These are phyloP conservation scores for Santalum album DNA, from an alignment of 164 flowering plant species.

Conservation along the genomic window DNA sequence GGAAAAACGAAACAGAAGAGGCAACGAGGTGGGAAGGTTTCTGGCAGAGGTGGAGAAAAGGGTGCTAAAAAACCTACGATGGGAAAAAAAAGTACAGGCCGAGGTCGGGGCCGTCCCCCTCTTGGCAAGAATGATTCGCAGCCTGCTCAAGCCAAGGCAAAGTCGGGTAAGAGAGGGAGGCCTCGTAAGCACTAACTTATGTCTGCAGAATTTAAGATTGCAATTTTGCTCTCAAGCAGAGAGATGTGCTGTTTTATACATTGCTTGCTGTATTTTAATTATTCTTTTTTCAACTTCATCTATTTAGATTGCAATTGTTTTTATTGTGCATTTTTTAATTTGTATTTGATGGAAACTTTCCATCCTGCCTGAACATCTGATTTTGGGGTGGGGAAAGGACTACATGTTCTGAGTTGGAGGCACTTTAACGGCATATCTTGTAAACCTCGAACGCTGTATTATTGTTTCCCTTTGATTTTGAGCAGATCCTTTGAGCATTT, in stretches of 20 bases:
- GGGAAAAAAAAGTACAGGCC: slow-evolving; percentile 29
- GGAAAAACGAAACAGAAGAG: slow-evolving; percentile 26
- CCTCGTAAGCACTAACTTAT: slow-evolving; percentile 38
- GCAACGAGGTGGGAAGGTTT: slow-evolving; percentile 34
- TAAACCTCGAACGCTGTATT: no score
- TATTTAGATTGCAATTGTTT: no score
- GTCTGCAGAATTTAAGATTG: neutral
- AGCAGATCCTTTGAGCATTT: no score
- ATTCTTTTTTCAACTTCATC: no score
- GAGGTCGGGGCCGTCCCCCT: slow-evolving; percentile 58
- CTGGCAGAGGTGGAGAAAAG: slow-evolving; percentile 43
- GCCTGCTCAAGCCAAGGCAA: slow-evolving; percentile 18
- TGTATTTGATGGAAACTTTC: no score
- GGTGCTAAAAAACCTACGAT: slow-evolving; percentile 24
- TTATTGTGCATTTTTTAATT: no score
- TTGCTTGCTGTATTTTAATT: no score
- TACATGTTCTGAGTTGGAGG: no score
- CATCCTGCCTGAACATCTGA: no score
- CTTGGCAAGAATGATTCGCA: slow-evolving; percentile 17
- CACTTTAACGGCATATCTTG: no score
- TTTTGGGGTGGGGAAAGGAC: no score
- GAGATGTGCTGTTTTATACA: neutral
- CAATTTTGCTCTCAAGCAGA: slow-evolving; percentile 19
- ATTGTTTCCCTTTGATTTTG: no score
- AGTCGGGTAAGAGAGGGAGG: slow-evolving; percentile 53